Percentiles rank a stretch among this genome's conserved stretches.
Evolutionary conservation across 805 yeast genomes (phyloP).

Genomic region (Candida chauliodis): DNA sequence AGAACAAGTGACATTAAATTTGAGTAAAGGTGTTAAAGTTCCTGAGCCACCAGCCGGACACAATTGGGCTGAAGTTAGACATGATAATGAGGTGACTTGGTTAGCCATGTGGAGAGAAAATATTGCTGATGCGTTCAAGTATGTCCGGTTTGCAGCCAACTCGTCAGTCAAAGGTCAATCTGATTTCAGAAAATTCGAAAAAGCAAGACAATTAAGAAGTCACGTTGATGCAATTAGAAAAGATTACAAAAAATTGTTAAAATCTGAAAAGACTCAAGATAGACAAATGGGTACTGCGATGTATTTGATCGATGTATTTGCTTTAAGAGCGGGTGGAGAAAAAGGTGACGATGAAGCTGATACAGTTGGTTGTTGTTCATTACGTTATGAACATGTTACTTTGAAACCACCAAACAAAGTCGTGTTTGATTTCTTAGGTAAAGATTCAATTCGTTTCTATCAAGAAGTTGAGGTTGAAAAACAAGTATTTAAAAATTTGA

Average conservation of each 20-base stretch:
- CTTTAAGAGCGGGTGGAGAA: constrained; percentile 97
- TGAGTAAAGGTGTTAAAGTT: constrained; percentile 65
- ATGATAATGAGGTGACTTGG: constrained; percentile 92
- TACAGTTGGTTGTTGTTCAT: constrained; percentile 96
- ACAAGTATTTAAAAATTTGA: constrained; percentile 88
- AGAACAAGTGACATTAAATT: constrained; percentile 82
- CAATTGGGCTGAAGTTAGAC: constrained; percentile 82
- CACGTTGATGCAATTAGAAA: constrained; percentile 69
- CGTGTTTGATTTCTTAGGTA: constrained; percentile 90
- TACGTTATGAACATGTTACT: constrained; percentile 85
- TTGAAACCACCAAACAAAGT: constrained; percentile 83
- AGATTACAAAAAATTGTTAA: constrained; percentile 69
- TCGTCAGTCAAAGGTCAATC: constrained; percentile 89
- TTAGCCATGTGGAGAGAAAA: constrained; percentile 97
- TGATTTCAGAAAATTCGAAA: constrained; percentile 88
- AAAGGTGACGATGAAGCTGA: constrained; percentile 97
- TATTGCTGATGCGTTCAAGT: constrained; percentile 76
- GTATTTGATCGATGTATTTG: constrained; percentile 86
- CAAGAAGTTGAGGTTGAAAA: constrained; percentile 89
- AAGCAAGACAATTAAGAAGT: constrained; percentile 78
- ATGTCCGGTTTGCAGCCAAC: constrained; percentile 86
- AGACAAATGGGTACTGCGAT: constrained; percentile 94
- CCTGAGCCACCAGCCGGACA: constrained; percentile 89
- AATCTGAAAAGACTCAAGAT: constrained; percentile 73
- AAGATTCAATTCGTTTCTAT: constrained; percentile 86